phyloP scores from a whole-genome alignment of 1,139 yeast species.

The Yamadazyma atlantica region DNA sequence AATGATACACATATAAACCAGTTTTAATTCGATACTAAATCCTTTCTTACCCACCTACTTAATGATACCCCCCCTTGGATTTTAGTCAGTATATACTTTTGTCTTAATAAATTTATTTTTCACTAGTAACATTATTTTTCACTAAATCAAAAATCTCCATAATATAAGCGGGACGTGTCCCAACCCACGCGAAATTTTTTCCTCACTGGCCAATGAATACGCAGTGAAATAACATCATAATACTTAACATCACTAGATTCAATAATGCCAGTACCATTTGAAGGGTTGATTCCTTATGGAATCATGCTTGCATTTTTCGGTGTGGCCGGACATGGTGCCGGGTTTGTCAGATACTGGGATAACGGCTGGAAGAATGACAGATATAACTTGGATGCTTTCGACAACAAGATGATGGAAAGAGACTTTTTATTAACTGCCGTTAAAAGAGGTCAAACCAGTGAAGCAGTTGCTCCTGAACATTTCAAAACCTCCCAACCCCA shows the following conservation, averaged over 20 bases:
- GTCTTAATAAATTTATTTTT: no score
- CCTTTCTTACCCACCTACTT: no score
- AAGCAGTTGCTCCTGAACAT: constrained; percentile 71
- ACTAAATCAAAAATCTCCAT: no score
- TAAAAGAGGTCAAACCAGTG: constrained; percentile 66
- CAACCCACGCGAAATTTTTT: constrained; percentile 3
- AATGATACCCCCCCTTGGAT: no score
- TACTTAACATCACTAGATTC: not conserved
- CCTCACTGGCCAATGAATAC: constrained; percentile 7
- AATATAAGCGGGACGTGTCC: constrained; percentile 2
- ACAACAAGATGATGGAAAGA: constrained; percentile 60
- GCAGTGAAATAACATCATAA: constrained; percentile 2
- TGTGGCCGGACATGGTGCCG: constrained; percentile 50
- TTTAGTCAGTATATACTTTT: no score
- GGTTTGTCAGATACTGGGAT: constrained; percentile 50
- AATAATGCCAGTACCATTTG: constrained; percentile 50
- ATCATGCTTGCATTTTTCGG: constrained; percentile 51
- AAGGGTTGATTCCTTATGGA: constrained; percentile 50
- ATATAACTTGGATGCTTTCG: constrained; percentile 46
- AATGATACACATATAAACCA: no score
- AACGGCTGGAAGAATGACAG: constrained; percentile 54
- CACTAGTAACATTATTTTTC: no score
- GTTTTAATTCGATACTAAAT: no score
- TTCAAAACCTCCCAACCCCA: constrained; percentile 43
- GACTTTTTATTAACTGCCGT: constrained; percentile 76